Base-by-base conservation (phyloP, 495 filamentous ascomycete genomes). In the Lentithecium fluviatile region DNA sequence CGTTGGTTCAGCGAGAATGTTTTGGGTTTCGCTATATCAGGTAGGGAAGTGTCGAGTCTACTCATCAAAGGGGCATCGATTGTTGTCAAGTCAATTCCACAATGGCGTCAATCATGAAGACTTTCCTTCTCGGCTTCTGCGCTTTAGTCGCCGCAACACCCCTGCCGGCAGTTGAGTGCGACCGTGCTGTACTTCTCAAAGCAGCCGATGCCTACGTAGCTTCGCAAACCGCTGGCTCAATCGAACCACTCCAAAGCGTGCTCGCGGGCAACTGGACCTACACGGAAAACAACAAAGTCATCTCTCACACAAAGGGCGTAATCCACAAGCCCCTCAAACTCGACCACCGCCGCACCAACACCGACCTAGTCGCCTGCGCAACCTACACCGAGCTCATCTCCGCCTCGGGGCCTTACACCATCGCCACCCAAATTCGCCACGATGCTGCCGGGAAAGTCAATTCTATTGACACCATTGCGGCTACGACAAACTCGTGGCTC, bases 401-500 rank as follows among this genome's bases (percentile, higher is more conserved):
- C 37, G 42, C 58, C 26, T 54, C 51, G 2, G 55, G 25, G 17
- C 61, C 61, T 1, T 64, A 59, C 38, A 47, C 53, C 10, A 59
- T 59, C 43, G 58, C 52, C 6, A 63, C 53, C 7, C 64, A 60
- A 37, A 62, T 67, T 52, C 75, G 75, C n/a, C 76, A 78, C 48
- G 46, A 25, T 11, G 69, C 34, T 10, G 64, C 64, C n/a, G 71
- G 73, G 50, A 71, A 58, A 26, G 24, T 64, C 3, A 24, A 6
- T 5, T 26, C 19, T 0, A 67, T 80, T 34, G 80, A 80, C 64
- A 64, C 71, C 2, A 70, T 82, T 17, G 71, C 75, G 45, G 75
- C 74, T 8, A 72, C 72, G 21, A 70, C 70, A 12, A 75, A 75
- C 45, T 72, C 77, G 61, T 80, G 79, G 78, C 69, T 77, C 12